These are phyloP conservation scores for Blumeria hordei DNA, from an alignment of 2,329 filamentous ascomycete species.

Conservation along the genomic window DNA sequence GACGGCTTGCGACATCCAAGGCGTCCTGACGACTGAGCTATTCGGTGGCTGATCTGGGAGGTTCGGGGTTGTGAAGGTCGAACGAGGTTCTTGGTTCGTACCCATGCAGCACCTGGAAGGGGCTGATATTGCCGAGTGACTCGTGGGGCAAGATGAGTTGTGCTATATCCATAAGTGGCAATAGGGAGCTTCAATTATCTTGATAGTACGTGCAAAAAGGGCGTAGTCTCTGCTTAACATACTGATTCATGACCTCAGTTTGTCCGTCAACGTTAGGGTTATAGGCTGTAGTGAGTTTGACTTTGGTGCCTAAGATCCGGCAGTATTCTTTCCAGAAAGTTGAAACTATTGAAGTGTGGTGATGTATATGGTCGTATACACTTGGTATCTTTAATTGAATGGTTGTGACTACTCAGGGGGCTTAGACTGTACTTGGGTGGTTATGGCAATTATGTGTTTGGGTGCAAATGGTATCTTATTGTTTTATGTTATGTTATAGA, in stretches of 20 bases:
- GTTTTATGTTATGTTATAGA: too few relatives aligned
- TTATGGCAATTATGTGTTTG: too few relatives aligned
- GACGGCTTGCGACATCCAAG: background rate
- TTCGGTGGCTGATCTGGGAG: background rate
- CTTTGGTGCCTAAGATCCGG: slow-evolving; percentile 1
- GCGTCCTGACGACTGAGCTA: background rate
- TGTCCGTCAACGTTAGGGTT: background rate
- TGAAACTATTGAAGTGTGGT: too few relatives aligned
- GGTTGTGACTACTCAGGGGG: too few relatives aligned
- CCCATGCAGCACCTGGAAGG: background rate
- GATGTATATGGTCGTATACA: too few relatives aligned
- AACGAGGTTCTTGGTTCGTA: background rate
- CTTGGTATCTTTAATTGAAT: too few relatives aligned
- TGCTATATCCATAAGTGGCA: background rate
- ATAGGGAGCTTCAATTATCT: background rate
- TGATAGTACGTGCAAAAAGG: background rate
- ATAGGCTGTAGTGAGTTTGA: background rate
- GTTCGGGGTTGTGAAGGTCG: background rate
- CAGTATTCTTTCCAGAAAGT: background rate
- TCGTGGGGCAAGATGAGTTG: background rate
- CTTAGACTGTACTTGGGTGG: too few relatives aligned
- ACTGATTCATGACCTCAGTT: background rate
- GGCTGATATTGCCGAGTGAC: background rate
- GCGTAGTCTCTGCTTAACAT: background rate
- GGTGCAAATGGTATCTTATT: too few relatives aligned